Evolutionary conservation across 2,329 filamentous ascomycete species (phyloP).

Genomic region (Didymella arachidicola): DNA sequence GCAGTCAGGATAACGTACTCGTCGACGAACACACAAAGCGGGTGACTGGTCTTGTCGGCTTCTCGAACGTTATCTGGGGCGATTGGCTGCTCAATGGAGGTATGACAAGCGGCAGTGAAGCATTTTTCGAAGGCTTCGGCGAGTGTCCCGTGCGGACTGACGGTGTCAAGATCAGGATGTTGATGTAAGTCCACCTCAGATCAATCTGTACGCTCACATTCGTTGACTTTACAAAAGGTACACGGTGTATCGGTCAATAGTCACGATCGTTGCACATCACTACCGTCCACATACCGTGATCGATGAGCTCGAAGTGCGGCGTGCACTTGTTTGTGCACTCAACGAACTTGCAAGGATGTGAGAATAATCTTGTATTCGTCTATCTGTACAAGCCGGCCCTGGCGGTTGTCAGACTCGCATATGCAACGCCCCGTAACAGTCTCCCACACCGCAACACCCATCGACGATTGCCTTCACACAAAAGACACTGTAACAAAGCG

Average conservation of each 20-base stretch:
- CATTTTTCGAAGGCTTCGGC: conserved; percentile 56
- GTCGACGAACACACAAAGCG: conserved; percentile 58
- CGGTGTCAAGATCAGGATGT: conserved; percentile 47
- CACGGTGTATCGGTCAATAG: conserved; percentile 53
- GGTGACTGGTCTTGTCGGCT: conserved; percentile 61
- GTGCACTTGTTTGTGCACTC: conserved; percentile 51
- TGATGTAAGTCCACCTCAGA: conserved; percentile 50
- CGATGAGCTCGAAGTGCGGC: conserved; percentile 55
- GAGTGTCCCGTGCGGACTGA: conserved; percentile 43
- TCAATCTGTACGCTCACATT: background rate
- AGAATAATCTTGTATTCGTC: background rate
- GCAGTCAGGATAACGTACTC: conserved; percentile 59
- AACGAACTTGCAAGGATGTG: conserved; percentile 46
- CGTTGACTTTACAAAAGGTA: conserved; percentile 49
- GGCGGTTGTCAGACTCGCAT: background rate
- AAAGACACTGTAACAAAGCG: background rate
- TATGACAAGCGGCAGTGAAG: conserved; percentile 46
- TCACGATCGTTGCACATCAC: conserved; percentile 54
- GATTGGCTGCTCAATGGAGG: conserved; percentile 63
- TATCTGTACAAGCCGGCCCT: background rate
- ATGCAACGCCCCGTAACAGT: background rate
- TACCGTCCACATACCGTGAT: conserved; percentile 53
- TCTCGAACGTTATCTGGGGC: conserved; percentile 64
- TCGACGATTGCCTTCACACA: background rate
- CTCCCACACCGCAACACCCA: background rate